Evolutionary conservation across 345 rosid genomes (phyloP).

Genomic region (Anastatica hierochuntica): DNA sequence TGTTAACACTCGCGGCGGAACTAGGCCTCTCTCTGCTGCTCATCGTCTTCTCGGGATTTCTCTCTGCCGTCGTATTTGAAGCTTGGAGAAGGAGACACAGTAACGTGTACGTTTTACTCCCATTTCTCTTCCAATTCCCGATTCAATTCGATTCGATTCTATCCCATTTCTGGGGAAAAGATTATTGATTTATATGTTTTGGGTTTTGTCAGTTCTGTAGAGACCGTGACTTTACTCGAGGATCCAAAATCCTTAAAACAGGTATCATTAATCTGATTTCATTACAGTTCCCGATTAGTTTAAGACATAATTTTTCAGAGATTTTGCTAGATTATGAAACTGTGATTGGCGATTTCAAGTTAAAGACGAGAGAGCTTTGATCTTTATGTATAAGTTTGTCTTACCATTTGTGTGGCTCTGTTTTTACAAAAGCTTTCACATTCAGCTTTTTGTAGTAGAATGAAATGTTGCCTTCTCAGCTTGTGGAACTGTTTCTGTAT

Average conservation of each 20-base stretch:
- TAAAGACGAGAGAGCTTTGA: background rate
- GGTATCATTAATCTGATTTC: conserved; percentile 30
- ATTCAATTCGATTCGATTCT: background rate
- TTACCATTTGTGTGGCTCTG: background rate
- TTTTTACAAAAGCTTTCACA: conserved; percentile 1
- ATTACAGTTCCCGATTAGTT: background rate
- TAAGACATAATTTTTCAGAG: background rate
- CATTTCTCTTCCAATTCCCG: background rate
- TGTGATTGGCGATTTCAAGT: background rate
- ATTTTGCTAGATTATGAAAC: background rate
- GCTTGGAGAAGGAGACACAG: conserved; percentile 58
- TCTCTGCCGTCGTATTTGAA: conserved; percentile 40
- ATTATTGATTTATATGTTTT: conserved; percentile 1
- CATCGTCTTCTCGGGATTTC: conserved; percentile 24
- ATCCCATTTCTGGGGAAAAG: background rate
- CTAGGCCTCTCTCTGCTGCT: conserved; percentile 22
- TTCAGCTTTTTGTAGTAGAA: background rate
- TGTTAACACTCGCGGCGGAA: conserved; percentile 36
- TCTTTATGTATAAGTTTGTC: background rate
- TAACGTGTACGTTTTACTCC: conserved; percentile 33
- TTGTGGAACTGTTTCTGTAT: background rate
- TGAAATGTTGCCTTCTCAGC: background rate
- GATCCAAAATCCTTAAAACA: conserved; percentile 69
- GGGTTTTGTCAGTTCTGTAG: conserved; percentile 41
- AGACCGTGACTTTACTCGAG: conserved; percentile 50